Conservation (phyloP, 1,284 basidiomycete genomes). For the Tilletia indica region DNA sequence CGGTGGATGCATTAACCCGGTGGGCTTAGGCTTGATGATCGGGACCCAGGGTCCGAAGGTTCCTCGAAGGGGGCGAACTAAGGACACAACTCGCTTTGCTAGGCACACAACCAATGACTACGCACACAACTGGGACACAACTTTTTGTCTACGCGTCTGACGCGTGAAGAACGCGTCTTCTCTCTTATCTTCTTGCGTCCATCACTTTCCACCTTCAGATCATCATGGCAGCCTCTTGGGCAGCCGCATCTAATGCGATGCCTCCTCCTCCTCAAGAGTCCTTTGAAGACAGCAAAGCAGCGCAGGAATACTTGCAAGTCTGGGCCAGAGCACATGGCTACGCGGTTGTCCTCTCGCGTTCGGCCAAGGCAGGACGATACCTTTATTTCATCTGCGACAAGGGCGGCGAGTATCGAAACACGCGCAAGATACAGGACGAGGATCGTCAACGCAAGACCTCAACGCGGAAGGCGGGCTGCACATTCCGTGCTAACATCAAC, state of each 20-base stretch:
- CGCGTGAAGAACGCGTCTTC: not conserved
- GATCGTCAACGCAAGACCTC: constrained; percentile 13
- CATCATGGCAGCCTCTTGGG: not conserved
- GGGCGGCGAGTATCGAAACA: not conserved
- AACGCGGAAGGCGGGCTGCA: not conserved
- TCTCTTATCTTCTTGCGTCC: not conserved
- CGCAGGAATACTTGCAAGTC: not conserved
- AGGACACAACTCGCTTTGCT: not conserved
- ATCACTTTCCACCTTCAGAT: not conserved
- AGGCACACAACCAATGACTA: not conserved
- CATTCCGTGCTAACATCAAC: not conserved
- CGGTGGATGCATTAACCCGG: no score
- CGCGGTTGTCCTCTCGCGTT: not conserved
- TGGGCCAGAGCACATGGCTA: constrained; percentile 2
- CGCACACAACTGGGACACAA: no score
- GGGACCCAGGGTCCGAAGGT: no score
- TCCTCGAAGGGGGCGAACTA: no score
- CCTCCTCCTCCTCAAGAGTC: not conserved
- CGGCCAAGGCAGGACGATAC: not conserved
- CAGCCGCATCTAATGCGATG: not conserved
- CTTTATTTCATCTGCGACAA: constrained; percentile 5
- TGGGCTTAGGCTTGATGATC: no score
- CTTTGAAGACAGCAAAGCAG: not conserved
- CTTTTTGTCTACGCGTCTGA: no score
- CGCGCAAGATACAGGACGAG: not conserved